phyloP scores from a whole-genome alignment of 495 filamentous ascomycete species.

The Tuber umbilicatum region DNA sequence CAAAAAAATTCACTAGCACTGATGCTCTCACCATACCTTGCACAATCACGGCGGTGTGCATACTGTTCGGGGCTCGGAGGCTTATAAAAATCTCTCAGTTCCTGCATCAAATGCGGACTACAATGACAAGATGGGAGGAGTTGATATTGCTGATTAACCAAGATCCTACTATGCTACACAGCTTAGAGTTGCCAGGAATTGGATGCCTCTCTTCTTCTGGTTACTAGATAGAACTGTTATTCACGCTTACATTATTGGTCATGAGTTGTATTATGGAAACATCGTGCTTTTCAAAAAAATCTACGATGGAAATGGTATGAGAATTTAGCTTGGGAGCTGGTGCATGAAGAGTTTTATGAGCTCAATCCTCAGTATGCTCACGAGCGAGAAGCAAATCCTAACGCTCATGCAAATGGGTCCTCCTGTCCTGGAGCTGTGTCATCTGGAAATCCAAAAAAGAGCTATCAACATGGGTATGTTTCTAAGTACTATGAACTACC shows the following conservation, averaged over 20 bases:
- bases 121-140: conserved; percentile 22
- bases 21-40: neutral
- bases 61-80: neutral
- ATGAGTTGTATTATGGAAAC: neutral
- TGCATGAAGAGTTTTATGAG: neutral
- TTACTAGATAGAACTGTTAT: conserved; percentile 32
- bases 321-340: neutral
- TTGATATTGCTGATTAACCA: conserved; percentile 36
- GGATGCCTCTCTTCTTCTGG: conserved; percentile 35
- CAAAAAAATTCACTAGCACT: neutral
- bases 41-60: neutral
- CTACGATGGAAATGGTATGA: neutral
- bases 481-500: neutral
- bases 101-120: conserved; percentile 24
- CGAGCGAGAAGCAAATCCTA: neutral
- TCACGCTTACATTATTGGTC: conserved; percentile 8
- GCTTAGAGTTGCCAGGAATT: conserved; percentile 16
- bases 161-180: conserved; percentile 30
- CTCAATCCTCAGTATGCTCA: neutral
- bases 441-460: neutral
- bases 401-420: neutral
- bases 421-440: neutral
- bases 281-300: neutral
- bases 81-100: neutral
- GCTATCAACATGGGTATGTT: neutral